These are phyloP conservation scores for Biscogniauxia marginata DNA, from an alignment of 2,329 filamentous ascomycete species.

Conservation along the genomic window DNA sequence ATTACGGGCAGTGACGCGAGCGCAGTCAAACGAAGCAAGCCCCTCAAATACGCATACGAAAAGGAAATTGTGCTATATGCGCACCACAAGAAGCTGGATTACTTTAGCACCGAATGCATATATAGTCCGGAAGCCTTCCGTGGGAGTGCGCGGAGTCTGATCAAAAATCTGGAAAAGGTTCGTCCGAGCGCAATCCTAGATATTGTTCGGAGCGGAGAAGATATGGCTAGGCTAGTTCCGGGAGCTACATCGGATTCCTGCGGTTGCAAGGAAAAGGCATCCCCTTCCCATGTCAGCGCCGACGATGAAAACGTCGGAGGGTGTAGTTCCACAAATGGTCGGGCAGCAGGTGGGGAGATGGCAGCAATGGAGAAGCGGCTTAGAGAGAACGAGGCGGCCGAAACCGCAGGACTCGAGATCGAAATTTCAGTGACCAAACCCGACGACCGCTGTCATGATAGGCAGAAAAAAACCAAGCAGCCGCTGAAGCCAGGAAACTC, in stretches of 20 bases:
- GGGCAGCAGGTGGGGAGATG: constrained; percentile 72
- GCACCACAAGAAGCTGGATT: constrained; percentile 93
- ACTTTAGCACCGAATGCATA: constrained; percentile 98
- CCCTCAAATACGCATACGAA: constrained; percentile 96
- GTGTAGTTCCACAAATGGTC: constrained; percentile 70
- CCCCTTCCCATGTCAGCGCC: constrained; percentile 26
- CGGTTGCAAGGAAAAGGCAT: constrained; percentile 45
- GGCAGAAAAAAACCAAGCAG: constrained; percentile 37
- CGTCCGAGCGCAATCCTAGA: constrained; percentile 92
- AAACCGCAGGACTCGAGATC: constrained; percentile 59
- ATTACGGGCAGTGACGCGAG: constrained; percentile 75
- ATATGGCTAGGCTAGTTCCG: constrained; percentile 88
- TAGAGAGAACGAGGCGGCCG: constrained; percentile 60
- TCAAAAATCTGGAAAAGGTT: constrained; percentile 93
- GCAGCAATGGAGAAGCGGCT: constrained; percentile 75
- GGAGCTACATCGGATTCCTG: constrained; percentile 49
- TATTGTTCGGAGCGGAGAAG: constrained; percentile 90
- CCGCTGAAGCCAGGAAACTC: constrained; percentile 19
- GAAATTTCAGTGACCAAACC: constrained; percentile 53
- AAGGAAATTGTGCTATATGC: constrained; percentile 99
- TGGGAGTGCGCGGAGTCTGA: constrained; percentile 84
- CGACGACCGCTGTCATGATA: constrained; percentile 35
- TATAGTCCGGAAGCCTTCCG: constrained; percentile 97
- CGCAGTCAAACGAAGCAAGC: constrained; percentile 93
- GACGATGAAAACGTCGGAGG: constrained; percentile 64